These are phyloP conservation scores for Neospermospora avenae DNA, from an alignment of 2,329 filamentous ascomycete genomes.

Conservation along the genomic window DNA sequence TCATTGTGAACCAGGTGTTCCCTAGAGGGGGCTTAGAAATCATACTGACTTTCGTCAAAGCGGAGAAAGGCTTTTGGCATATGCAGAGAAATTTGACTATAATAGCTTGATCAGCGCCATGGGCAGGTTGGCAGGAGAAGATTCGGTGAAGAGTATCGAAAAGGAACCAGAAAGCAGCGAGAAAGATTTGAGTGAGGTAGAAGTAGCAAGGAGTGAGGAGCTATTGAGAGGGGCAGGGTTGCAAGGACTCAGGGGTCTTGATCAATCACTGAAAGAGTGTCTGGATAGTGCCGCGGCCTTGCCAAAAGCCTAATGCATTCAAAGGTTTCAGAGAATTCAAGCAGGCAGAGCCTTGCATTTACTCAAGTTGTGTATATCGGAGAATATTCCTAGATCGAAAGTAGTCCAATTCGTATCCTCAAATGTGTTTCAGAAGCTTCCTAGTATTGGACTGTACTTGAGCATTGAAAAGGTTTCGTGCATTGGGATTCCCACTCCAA, in stretches of 20 bases:
- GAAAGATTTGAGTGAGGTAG: not conserved
- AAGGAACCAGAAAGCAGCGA: not conserved
- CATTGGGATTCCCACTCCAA: too few species aligned
- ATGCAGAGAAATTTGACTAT: not conserved
- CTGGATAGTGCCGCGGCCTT: not conserved
- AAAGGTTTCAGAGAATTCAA: too few species aligned
- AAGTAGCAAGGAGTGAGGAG: not conserved
- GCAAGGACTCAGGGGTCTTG: not conserved
- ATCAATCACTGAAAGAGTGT: not conserved
- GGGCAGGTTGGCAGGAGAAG: not conserved
- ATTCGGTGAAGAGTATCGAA: not conserved
- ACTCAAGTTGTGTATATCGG: too few species aligned
- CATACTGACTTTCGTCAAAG: not conserved
- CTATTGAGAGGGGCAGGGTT: not conserved
- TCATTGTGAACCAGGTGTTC: too few species aligned
- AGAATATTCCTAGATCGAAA: too few species aligned
- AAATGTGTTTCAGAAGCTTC: too few species aligned
- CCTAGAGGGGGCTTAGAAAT: too few species aligned
- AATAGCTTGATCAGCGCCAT: not conserved
- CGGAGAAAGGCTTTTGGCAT: not conserved
- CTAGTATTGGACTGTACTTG: too few species aligned
- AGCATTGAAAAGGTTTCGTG: too few species aligned
- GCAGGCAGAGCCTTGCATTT: too few species aligned
- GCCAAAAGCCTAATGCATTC: not conserved
- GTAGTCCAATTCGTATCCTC: too few species aligned